Evolutionary conservation across 345 rosid genomes (phyloP).

Genomic region (Aquilaria sinensis): DNA sequence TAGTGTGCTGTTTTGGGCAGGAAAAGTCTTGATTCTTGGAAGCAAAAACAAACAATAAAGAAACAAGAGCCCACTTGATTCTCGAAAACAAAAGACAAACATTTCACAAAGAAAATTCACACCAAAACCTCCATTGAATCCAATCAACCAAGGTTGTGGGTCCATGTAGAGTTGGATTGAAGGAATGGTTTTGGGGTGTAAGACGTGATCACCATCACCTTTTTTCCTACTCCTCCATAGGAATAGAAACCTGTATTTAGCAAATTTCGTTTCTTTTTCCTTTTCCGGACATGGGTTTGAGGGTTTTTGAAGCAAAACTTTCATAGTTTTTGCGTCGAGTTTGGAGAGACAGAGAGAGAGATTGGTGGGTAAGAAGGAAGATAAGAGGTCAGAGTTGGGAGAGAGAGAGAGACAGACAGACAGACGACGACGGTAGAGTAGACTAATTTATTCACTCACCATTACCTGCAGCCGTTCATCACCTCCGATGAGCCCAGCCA

Average conservation of each 20-base stretch:
- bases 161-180: slow-evolving; percentile 73
- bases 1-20: too few relatives aligned
- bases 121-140: neutral
- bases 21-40: too few relatives aligned
- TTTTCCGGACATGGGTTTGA: slow-evolving; percentile 18
- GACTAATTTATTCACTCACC: neutral
- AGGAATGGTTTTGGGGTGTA: slow-evolving; percentile 55
- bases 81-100: too few relatives aligned
- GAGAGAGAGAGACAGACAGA: neutral
- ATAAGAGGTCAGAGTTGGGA: neutral
- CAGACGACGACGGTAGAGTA: neutral
- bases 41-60: neutral
- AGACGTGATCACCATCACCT: slow-evolving; percentile 57
- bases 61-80: neutral
- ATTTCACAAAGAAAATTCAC: neutral
- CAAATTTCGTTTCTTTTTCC: neutral
- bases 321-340: slow-evolving; percentile 1
- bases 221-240: neutral
- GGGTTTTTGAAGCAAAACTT: slow-evolving; percentile 27
- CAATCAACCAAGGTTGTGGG: slow-evolving; percentile 8
- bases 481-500: too few relatives aligned
- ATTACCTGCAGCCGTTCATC: too few relatives aligned
- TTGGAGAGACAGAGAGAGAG: neutral
- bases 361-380: neutral
- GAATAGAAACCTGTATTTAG: too few relatives aligned